Evolutionary conservation across 192 early-diverging fungal species (phyloP).

Genomic region (Gaertneriomyces sp.): DNA sequence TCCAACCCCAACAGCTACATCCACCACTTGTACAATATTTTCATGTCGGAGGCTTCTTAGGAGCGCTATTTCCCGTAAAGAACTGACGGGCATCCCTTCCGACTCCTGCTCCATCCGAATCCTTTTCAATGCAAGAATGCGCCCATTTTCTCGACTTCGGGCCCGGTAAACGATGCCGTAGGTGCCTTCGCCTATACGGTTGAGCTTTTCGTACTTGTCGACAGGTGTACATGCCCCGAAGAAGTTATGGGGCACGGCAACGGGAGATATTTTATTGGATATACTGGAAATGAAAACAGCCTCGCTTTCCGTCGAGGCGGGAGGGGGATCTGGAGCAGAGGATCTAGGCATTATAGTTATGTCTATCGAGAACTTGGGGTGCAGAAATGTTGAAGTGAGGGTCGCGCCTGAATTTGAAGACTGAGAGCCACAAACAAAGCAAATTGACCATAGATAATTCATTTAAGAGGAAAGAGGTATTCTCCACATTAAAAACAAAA

Average conservation of each 20-base stretch:
- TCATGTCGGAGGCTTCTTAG: constrained; percentile 62
- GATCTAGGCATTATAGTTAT: too few species aligned
- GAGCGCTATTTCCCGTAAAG: constrained; percentile 72
- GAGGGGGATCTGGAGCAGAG: too few species aligned
- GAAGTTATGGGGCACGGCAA: constrained; percentile 9
- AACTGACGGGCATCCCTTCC: constrained; percentile 66
- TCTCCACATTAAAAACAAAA: too few species aligned
- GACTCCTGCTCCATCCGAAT: constrained; percentile 54
- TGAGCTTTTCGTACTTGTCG: constrained; percentile 45
- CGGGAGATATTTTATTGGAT: too few species aligned
- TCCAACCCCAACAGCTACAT: constrained; percentile 66
- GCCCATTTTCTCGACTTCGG: constrained; percentile 18
- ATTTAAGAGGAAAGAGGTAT: too few species aligned
- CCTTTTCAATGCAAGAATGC: constrained; percentile 61
- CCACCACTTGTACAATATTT: constrained; percentile 69
- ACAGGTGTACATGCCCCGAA: constrained; percentile 32
- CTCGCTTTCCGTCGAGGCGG: too few species aligned
- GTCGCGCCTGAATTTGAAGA: too few species aligned
- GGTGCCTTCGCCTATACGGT: constrained; percentile 81
- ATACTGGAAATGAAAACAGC: too few species aligned
- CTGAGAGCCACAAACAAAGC: too few species aligned
- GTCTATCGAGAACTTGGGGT: too few species aligned
- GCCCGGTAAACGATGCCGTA: constrained; percentile 86
- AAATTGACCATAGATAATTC: too few species aligned
- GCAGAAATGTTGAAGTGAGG: too few species aligned